A percentile compares a stretch with the other conserved stretches of the same genome.
These are phyloP conservation scores for Cladosporium sp. DNA, from an alignment of 2,329 filamentous ascomycete species.

Conservation along the genomic window DNA sequence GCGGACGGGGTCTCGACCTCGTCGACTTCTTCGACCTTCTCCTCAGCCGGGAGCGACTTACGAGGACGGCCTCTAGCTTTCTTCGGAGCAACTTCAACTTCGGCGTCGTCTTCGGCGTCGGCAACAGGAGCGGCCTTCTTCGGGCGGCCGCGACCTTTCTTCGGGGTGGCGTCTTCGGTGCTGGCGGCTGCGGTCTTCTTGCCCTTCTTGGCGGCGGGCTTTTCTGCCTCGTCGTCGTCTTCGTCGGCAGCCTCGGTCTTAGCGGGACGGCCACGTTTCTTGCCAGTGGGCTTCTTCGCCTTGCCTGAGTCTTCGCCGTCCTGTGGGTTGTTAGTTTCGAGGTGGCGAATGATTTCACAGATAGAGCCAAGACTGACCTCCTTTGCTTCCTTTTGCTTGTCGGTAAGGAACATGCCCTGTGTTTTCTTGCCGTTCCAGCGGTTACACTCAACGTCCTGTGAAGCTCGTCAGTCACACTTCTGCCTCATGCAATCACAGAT, in stretches of 20 bases:
- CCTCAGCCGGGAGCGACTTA: constrained; percentile 50
- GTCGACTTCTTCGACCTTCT: constrained; percentile 50
- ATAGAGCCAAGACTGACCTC: background rate
- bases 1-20: constrained; percentile 46
- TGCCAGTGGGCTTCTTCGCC: constrained; percentile 29
- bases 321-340: constrained; percentile 22
- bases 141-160: constrained; percentile 27
- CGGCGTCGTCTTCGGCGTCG: constrained; percentile 33
- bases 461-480: background rate
- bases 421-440: constrained; percentile 54
- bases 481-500: background rate
- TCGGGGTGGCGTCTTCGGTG: constrained; percentile 25
- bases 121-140: constrained; percentile 26
- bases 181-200: constrained; percentile 30
- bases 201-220: constrained; percentile 31
- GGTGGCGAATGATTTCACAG: background rate
- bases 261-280: constrained; percentile 19
- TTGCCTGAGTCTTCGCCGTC: constrained; percentile 24
- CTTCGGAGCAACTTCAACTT: constrained; percentile 24
- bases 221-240: constrained; percentile 11
- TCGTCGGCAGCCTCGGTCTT: constrained; percentile 10
- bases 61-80: constrained; percentile 32
- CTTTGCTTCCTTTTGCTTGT: constrained; percentile 28
- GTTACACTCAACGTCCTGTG: constrained; percentile 74
- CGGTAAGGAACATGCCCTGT: constrained; percentile 39